A percentile compares a stretch with the other conserved stretches of the same genome.
These are phyloP conservation scores for Avena sativa DNA, from an alignment of 176 grass and related monocot genomes.

Conservation along the genomic window DNA sequence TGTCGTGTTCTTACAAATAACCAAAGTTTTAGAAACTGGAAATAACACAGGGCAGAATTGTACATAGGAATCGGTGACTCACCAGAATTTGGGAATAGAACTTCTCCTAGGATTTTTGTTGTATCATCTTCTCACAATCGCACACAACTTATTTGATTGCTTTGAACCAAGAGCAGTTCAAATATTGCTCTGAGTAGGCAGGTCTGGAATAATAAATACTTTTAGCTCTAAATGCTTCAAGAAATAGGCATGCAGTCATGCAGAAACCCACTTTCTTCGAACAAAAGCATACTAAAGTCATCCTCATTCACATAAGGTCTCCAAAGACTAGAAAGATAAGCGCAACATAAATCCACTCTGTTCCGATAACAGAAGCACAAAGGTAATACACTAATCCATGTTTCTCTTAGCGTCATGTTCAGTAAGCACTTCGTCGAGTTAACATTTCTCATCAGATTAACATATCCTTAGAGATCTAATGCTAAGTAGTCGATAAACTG, in stretches of 20 bases:
- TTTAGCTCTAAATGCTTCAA: not conserved
- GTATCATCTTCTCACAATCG: slow-evolving; percentile 83
- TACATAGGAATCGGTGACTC: slow-evolving; percentile 48
- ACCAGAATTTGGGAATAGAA: slow-evolving; percentile 58
- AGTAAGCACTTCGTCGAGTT: not conserved
- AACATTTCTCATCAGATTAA: not conserved
- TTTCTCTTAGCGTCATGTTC: not conserved
- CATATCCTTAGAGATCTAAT: too few species aligned
- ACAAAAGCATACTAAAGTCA: not conserved
- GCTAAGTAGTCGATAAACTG: too few species aligned
- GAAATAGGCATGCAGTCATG: not conserved
- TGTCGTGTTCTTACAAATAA: slow-evolving; percentile 55
- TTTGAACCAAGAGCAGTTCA: slow-evolving; percentile 87
- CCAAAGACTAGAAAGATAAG: not conserved
- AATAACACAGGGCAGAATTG: not conserved
- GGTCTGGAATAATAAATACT: slow-evolving; percentile 51
- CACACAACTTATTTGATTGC: slow-evolving; percentile 65
- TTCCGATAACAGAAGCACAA: not conserved
- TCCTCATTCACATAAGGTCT: not conserved
- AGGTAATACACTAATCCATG: not conserved
- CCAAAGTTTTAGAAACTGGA: slow-evolving; percentile 32
- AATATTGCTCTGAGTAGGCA: slow-evolving; percentile 68
- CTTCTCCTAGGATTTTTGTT: slow-evolving; percentile 65
- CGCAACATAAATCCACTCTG: not conserved
- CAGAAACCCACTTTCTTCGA: not conserved